Evolutionary conservation across 495 filamentous ascomycete genomes (phyloP), one percentile per base, ranked within the genome.

Genomic region (Trypethelium eluteriae): DNA sequence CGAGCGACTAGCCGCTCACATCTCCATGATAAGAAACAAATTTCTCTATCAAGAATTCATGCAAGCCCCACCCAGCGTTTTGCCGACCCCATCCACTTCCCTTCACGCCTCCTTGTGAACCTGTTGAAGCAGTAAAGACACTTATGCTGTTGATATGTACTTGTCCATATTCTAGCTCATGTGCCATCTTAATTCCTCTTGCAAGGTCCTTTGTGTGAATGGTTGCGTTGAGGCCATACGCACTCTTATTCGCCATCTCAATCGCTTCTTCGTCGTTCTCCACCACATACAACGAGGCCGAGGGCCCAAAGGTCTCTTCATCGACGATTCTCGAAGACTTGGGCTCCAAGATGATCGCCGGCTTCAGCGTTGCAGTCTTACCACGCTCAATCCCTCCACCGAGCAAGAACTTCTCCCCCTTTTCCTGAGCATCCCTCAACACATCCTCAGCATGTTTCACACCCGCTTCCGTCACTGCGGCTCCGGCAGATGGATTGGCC

Each of bases 11-110:
- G 18, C 12, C 11, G 2, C 49, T 53, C 32, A 7, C 32, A 36
- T 59, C 53, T 36, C 71, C 71, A 68, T 74, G 72, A 34, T 65
- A 74, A 35, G 69, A 71, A 32, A 74, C 70, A 62, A 71, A 75
- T 64, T 75, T 75, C 41, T 73, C 71, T 14, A 68, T 57, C 63
- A 71, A 34, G 47, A 70, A 72, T 61, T 72, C 70, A 41, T 64
- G 44, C 62, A 72, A 34, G 1, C 70, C 70, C 67, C 68, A 71
- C 12, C 50, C 32, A 12, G 64, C 67, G 64, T 71, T 71, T 62
- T 69, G 68, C 49, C 70, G 47, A 12, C 70, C 70, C 70, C 70
- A 71, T 39, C 70, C 70, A 34, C 41, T 61, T 2, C 70, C 70
- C 68, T 71, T 71, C 14, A 71, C 68, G 18, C 70, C 70, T 34